Evolutionary conservation across 2,329 filamentous ascomycete species (phyloP).

Genomic region (Aspergillus sp.): DNA sequence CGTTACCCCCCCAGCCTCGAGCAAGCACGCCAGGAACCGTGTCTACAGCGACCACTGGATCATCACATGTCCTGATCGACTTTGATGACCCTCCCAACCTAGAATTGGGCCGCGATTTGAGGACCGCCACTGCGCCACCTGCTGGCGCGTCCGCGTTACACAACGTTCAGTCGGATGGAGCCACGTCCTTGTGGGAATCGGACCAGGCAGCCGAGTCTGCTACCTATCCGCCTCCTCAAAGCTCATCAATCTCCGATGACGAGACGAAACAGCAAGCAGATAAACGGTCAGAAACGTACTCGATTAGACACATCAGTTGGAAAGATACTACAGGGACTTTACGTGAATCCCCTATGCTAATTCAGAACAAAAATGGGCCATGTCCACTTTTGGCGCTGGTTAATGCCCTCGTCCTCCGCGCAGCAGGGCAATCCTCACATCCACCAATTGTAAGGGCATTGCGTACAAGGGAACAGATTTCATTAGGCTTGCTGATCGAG

Average conservation of each 20-base stretch:
- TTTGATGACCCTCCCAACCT: slow-evolving; percentile 25
- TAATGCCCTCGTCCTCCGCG: slow-evolving; percentile 86
- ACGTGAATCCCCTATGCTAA: slow-evolving; percentile 80
- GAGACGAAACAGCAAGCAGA: slow-evolving; percentile 43
- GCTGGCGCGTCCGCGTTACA: slow-evolving; percentile 8
- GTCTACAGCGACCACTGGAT: slow-evolving; percentile 33
- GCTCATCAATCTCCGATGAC: slow-evolving; percentile 29
- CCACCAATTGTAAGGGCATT: slow-evolving; percentile 79
- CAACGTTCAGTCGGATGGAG: slow-evolving; percentile 4
- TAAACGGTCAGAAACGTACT: slow-evolving; percentile 76
- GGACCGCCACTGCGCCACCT: slow-evolving; percentile 18
- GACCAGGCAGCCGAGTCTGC: slow-evolving; percentile 7
- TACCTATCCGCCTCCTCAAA: slow-evolving; percentile 13
- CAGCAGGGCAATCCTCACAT: slow-evolving; percentile 67
- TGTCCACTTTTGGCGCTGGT: slow-evolving; percentile 92
- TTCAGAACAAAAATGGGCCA: slow-evolving; percentile 93
- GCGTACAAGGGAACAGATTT: slow-evolving; percentile 81
- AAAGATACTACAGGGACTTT: slow-evolving; percentile 69
- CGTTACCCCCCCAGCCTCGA: slow-evolving; percentile 24
- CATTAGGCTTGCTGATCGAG: slow-evolving; percentile 80
- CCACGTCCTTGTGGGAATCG: slow-evolving; percentile 17
- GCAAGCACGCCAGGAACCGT: slow-evolving; percentile 27
- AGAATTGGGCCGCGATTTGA: slow-evolving; percentile 15
- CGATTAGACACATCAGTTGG: slow-evolving; percentile 91
- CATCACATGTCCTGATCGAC: slow-evolving; percentile 40